A percentile compares a stretch with the other conserved stretches of the same genome.
Conservation (phyloP, 2,329 filamentous ascomycete genomes). For the Sporothrix phasma region DNA sequence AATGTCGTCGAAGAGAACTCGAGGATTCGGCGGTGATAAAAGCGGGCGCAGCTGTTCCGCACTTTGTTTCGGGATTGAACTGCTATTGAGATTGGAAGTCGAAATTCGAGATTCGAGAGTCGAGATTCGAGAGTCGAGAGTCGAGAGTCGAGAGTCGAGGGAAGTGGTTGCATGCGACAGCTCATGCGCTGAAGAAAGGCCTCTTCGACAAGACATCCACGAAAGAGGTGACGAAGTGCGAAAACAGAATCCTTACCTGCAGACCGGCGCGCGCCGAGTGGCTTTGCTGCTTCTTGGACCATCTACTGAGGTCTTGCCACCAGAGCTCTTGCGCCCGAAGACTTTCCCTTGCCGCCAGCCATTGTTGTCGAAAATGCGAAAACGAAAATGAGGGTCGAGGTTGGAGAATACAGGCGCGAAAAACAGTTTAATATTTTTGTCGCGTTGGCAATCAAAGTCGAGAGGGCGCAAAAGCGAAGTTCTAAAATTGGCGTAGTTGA, state of each 20-base stretch:
- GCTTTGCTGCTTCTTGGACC: constrained; percentile 81
- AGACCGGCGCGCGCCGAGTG: constrained; percentile 92
- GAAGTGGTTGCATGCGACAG: not conserved
- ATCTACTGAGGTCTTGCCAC: constrained; percentile 62
- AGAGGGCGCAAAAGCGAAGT: not conserved
- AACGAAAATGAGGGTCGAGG: constrained; percentile 12
- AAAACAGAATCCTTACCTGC: constrained; percentile 57
- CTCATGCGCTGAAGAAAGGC: not conserved
- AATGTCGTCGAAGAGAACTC: not conserved
- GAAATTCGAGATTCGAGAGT: not conserved
- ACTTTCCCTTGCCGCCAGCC: constrained; percentile 91
- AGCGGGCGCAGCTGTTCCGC: not conserved
- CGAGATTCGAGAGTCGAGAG: not conserved
- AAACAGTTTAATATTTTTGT: not conserved
- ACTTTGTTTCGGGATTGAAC: no score
- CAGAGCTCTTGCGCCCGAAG: constrained; percentile 74
- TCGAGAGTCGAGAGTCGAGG: not conserved
- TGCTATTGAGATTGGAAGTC: no score
- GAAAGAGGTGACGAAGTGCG: constrained; percentile 18
- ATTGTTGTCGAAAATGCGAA: constrained; percentile 32
- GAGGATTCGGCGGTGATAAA: not conserved
- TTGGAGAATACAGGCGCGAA: not conserved
- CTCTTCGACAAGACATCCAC: constrained; percentile 8
- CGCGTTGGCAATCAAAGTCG: constrained; percentile 10
- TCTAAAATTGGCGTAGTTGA: not conserved